Base-by-base conservation (phyloP, 2,329 filamentous ascomycete genomes). In the Aspergillus novoparasiticus region DNA sequence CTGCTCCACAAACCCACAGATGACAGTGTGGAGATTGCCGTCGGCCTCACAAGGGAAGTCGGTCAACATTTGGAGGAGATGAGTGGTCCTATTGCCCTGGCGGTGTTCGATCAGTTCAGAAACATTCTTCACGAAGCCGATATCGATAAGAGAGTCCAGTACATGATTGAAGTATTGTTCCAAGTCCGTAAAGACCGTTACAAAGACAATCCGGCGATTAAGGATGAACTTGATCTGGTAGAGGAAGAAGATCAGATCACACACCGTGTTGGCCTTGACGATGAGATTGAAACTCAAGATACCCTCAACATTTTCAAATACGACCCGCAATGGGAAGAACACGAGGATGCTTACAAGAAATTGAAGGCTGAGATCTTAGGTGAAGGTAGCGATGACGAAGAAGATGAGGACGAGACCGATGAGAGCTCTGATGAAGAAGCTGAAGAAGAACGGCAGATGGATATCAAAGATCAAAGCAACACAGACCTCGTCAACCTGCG, bases 221-320 rank as follows among this genome's bases (percentile, higher is more conserved):
- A 89, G 77, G 94, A 97, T 75, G 95, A 99, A 76, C 82, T 99
- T 62, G 95, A 99, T 78, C 79, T 99, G 53, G 92, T 99, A 10
- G 94, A 98, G 79, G 95, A 99, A 79, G 94, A 98, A 77, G 95
- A 99, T 74, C 95, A 98, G 76, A 96, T 98, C 71, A 98, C 95
- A 1, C 95, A 99, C 79, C 86, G 88, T 61, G 84, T 93, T 56
- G 89, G 90, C 56, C 80, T 99, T 34, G 92, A 97, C 68, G 93
- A 93, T 67, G 89, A 93, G 43, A 85, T 97, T 59, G 90, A 95
- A 56, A 89, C 92, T 0, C 89, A 97, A 76, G 94, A 98, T 71
- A 87, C 88, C 0, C 83, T 98, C 59, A 99, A 99, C 73, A 90
- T 99, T 64, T 99, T 99, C 86, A 98, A 97, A 75, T 93, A 89